These are phyloP conservation scores for Exophiala spinifera DNA, from an alignment of 2,329 filamentous ascomycete species.

Conservation along the genomic window DNA sequence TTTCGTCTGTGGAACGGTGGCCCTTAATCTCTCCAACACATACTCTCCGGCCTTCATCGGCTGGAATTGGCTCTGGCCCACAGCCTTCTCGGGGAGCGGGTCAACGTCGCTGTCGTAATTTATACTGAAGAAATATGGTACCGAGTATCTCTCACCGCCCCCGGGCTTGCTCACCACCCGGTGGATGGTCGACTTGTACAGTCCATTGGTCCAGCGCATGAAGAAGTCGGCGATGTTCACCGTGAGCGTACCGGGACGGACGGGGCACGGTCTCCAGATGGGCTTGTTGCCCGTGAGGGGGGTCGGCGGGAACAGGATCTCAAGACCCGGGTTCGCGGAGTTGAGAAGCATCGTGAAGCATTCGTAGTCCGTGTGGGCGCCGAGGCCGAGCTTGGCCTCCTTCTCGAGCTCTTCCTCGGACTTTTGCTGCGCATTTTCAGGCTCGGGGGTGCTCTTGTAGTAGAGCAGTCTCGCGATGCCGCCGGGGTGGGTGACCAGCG, in stretches of 20 bases:
- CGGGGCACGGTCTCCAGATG: constrained; percentile 29
- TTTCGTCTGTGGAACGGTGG: constrained; percentile 13
- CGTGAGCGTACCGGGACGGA: constrained; percentile 41
- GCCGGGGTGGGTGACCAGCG: constrained; percentile 52
- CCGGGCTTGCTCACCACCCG: constrained; percentile 40
- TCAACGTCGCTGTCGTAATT: constrained; percentile 24
- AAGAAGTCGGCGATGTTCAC: constrained; percentile 48
- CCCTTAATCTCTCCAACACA: constrained; percentile 29
- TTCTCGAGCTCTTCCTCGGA: background rate
- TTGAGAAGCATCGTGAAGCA: constrained; percentile 49
- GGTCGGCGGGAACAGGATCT: constrained; percentile 29
- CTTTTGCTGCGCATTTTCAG: background rate
- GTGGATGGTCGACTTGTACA: constrained; percentile 45
- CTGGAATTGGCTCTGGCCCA: constrained; percentile 22
- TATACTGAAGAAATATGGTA: constrained; percentile 40
- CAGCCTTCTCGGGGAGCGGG: constrained; percentile 35
- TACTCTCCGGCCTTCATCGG: constrained; percentile 30
- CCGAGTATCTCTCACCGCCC: constrained; percentile 39
- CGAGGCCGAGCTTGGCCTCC: constrained; percentile 26
- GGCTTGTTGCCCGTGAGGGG: constrained; percentile 22
- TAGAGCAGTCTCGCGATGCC: constrained; percentile 30
- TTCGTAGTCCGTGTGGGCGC: constrained; percentile 40
- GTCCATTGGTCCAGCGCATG: constrained; percentile 43
- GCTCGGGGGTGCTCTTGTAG: constrained; percentile 27
- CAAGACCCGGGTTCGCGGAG: constrained; percentile 27